Evolutionary conservation across 345 rosid genomes (phyloP), one percentile per base, ranked within the genome.

Genomic region (Erysimum cheiranthoides): DNA sequence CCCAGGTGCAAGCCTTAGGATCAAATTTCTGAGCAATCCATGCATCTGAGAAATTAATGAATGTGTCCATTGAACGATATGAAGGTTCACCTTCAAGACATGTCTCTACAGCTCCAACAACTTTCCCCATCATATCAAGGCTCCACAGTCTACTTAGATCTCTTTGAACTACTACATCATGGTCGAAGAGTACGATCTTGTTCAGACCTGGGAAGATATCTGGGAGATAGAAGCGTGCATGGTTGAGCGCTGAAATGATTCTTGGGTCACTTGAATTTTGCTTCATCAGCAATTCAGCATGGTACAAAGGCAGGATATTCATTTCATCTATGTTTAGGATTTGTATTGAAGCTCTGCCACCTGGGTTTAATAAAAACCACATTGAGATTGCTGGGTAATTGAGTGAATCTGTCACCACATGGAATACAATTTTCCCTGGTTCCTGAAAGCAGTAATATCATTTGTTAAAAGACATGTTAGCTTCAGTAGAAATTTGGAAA

Each of bases 121-220:
- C 99, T 83, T 86, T 92, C 43, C 97, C 93, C 57, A 83, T 84
- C 89, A 89, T 82, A 69, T 88, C 80, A 61, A 89, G 70, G 82
- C 84, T 89, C 96, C 96, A 95, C 68, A 95, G 81, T 43, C 67
- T 63, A 25, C 85, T 79, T 56, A 95, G 82, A 67, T 92, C 98
- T 71, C 80, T 88, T 74, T 88, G 94, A 74, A 92, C 97, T 61
- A 90, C 97, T 71, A 90, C 94, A 81, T 95, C 98, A 62, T 95
- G 94, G 79, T 95, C 99, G 38, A 95, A 78, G 30, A 92, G 76
- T 76, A 95, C 79, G 69, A 92, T 80, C 88, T 90, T 92, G 52
- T 83, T 68, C 86, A 95, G 68, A 73, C 73, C 77, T 63, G 98
- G 96, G 72, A 88, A 90, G 51, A 90, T 72, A 40, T 90, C 87